phyloP scores from a whole-genome alignment of 1,284 basidiomycete species.

The Trichosporon sp. region DNA sequence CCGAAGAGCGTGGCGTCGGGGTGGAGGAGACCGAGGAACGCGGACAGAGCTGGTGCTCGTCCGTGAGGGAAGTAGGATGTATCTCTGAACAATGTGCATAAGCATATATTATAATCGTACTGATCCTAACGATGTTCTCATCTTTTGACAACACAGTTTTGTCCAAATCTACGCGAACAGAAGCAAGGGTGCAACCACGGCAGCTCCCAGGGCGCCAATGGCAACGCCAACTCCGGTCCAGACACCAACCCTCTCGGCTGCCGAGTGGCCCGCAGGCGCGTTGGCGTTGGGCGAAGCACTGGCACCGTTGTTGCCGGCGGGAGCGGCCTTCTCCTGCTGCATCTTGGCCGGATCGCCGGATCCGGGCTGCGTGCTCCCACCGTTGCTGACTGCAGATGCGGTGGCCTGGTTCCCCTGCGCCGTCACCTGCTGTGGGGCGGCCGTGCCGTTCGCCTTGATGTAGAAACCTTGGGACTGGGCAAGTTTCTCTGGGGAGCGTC shows the following conservation, averaged over 20 bases:
- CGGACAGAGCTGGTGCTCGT: constrained; percentile 25
- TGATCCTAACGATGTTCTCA: background rate
- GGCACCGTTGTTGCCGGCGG: background rate
- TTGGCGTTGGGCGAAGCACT: background rate
- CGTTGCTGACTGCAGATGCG: background rate
- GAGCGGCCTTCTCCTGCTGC: background rate
- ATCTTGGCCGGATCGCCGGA: background rate
- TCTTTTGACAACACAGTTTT: too few species aligned
- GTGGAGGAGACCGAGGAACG: constrained; percentile 34
- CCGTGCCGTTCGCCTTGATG: constrained; percentile 29
- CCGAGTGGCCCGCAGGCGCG: background rate
- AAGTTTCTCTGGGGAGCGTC: constrained; percentile 74
- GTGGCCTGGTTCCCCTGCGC: constrained; percentile 5
- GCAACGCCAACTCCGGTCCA: background rate
- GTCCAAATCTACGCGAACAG: background rate
- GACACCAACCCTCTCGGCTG: background rate
- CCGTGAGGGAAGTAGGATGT: constrained; percentile 18
- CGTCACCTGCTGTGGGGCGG: constrained; percentile 22
- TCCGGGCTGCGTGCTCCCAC: background rate
- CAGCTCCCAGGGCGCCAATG: background rate
- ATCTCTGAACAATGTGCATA: constrained; percentile 14
- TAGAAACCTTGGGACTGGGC: constrained; percentile 51
- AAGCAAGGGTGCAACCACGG: background rate
- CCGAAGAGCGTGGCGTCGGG: constrained; percentile 15
- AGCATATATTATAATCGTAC: background rate